Evolutionary conservation across 179 eudicot genomes (phyloP).

Genomic region (Patellifolia procumbens): DNA sequence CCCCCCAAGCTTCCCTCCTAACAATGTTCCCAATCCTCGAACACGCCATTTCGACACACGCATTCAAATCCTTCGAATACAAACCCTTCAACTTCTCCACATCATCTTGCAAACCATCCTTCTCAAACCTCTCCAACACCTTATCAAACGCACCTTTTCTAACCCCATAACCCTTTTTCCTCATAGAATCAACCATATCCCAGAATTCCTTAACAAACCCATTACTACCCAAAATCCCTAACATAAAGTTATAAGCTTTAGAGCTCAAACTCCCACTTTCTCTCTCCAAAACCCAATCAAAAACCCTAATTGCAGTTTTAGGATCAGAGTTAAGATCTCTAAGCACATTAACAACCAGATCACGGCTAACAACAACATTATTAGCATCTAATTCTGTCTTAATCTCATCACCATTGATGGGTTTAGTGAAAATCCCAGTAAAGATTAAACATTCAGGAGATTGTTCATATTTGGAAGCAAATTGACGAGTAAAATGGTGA

Average conservation of each 20-base stretch:
- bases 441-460: slow-evolving; percentile 28
- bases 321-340: slow-evolving; percentile 36
- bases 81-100: slow-evolving; percentile 52
- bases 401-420: slow-evolving; percentile 40
- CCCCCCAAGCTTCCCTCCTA: slow-evolving; percentile 60
- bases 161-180: slow-evolving; percentile 72
- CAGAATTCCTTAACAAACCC: slow-evolving; percentile 63
- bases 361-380: slow-evolving; percentile 48
- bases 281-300: slow-evolving; percentile 57
- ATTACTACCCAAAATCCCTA: slow-evolving; percentile 59
- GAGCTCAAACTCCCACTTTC: slow-evolving; percentile 54
- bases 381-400: slow-evolving; percentile 49
- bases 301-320: slow-evolving; percentile 48
- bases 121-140: slow-evolving; percentile 53
- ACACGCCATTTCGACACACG: slow-evolving; percentile 27
- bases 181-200: slow-evolving; percentile 69
- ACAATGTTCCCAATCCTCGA: slow-evolving; percentile 50
- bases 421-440: slow-evolving; percentile 48
- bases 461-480: slow-evolving; percentile 28
- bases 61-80: slow-evolving; percentile 36
- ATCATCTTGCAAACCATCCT: slow-evolving; percentile 57
- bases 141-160: slow-evolving; percentile 39
- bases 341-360: slow-evolving; percentile 46
- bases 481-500: slow-evolving; percentile 39
- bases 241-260: slow-evolving; percentile 65